Conservation (phyloP, 495 filamentous ascomycete species). For the Parathielavia hyrcaniae region DNA sequence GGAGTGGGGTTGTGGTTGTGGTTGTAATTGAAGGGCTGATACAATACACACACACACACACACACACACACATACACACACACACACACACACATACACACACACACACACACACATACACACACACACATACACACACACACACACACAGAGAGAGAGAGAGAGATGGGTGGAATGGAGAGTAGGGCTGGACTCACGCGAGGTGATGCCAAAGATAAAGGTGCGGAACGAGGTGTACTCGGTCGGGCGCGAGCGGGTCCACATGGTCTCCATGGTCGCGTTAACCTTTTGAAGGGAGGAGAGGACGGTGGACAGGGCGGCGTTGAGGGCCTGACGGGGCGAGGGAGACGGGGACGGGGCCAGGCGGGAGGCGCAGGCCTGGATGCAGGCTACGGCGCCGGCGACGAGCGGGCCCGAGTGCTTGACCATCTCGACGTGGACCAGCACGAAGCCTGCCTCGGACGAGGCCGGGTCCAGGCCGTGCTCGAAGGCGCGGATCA, state of each 20-base stretch:
- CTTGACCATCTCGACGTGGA: slow-evolving; percentile 78
- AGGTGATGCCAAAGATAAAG: slow-evolving; percentile 90
- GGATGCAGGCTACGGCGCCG: slow-evolving; percentile 59
- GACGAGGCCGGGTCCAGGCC: slow-evolving; percentile 80
- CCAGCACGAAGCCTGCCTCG: slow-evolving; percentile 83
- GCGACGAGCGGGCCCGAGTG: slow-evolving; percentile 65
- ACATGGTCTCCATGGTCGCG: slow-evolving; percentile 79
- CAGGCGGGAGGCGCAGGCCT: slow-evolving; percentile 44
- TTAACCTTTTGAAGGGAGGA: slow-evolving; percentile 64
- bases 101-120: too few species aligned
- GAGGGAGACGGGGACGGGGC: background rate
- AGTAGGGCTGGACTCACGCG: slow-evolving; percentile 29
- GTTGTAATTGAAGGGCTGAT: too few species aligned
- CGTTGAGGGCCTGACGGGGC: slow-evolving; percentile 52
- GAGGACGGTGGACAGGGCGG: slow-evolving; percentile 56
- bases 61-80: too few species aligned
- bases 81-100: too few species aligned
- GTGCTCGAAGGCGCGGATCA: slow-evolving; percentile 82
- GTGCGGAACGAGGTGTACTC: slow-evolving; percentile 81
- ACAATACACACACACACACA: too few species aligned
- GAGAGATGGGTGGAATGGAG: too few species aligned
- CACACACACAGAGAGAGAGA: too few species aligned
- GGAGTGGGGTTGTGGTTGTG: too few species aligned
- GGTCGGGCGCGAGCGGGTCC: slow-evolving; percentile 69
- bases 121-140: too few species aligned